Conservation (phyloP, 1,139 yeast species). For the Magnusiomyces fungicola region DNA sequence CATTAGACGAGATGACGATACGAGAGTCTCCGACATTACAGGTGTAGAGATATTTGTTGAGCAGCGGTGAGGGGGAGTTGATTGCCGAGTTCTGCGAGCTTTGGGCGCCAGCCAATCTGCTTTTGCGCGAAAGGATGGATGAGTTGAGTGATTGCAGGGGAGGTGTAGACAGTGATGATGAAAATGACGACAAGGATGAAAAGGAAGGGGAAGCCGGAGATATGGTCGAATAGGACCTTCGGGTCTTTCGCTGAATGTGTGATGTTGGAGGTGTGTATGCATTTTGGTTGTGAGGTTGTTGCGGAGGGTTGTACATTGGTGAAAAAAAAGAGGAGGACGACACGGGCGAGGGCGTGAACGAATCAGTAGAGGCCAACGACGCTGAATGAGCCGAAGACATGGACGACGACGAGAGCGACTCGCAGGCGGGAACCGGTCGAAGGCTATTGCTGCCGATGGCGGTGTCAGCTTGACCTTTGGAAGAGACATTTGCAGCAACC, state of each 20-base stretch:
- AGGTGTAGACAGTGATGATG: background rate
- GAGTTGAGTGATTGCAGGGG: constrained; percentile 1
- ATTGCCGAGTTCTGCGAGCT: background rate
- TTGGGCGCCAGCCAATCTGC: background rate
- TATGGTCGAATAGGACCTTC: background rate
- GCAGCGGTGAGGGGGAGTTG: constrained; percentile 3
- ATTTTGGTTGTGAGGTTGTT: no score
- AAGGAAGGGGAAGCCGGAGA: background rate
- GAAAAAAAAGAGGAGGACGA: no score
- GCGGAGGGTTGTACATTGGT: no score
- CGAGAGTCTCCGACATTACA: constrained; percentile 88
- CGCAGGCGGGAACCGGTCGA: no score
- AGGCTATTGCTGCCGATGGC: no score
- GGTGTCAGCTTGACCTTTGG: no score
- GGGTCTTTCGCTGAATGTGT: constrained; percentile 1
- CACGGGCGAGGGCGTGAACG: no score
- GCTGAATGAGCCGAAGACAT: no score
- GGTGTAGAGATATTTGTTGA: constrained; percentile 43
- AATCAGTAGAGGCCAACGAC: no score
- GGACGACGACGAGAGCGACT: no score
- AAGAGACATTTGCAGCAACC: no score
- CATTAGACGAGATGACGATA: constrained; percentile 59
- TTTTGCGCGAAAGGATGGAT: background rate
- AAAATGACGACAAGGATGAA: background rate
- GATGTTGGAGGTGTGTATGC: no score